These are phyloP conservation scores for Lantana camara DNA, from an alignment of 257 asterid species.

Conservation along the genomic window DNA sequence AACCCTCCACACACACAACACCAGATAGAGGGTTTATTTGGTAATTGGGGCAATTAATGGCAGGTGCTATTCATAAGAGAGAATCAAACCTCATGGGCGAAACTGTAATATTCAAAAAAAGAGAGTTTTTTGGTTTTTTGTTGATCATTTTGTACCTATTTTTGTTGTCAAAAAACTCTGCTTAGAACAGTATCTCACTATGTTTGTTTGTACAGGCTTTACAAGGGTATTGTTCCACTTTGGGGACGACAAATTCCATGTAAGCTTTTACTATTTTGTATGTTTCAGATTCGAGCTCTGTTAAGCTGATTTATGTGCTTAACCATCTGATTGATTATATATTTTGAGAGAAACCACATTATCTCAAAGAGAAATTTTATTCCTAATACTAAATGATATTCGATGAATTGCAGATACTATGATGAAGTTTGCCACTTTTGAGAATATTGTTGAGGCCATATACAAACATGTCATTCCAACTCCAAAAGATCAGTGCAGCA, in stretches of 20 bases:
- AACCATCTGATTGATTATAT: not conserved
- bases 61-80: too few relatives aligned
- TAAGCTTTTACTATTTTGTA: constrained; percentile 32
- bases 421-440: constrained; percentile 91
- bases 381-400: not conserved
- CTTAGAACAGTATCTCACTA: not conserved
- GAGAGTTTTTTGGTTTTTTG: too few relatives aligned
- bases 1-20: too few relatives aligned
- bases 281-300: not conserved
- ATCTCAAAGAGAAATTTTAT: too few relatives aligned
- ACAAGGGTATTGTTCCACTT: constrained; percentile 82
- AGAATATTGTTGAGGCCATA: constrained; percentile 66
- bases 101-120: too few relatives aligned
- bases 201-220: constrained; percentile 49
- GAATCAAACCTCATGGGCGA: too few relatives aligned
- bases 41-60: too few relatives aligned
- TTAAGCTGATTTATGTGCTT: constrained; percentile 13
- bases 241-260: constrained; percentile 99
- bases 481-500: constrained; percentile 83
- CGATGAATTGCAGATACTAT: constrained; percentile 66
- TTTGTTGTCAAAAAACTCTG: not conserved
- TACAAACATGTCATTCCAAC: constrained; percentile 73
- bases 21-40: too few relatives aligned
- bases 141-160: too few relatives aligned
- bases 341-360: too few relatives aligned